Evolutionary conservation across 1,284 basidiomycete genomes (phyloP).

Genomic region (Phylloboletellus chloephorus): DNA sequence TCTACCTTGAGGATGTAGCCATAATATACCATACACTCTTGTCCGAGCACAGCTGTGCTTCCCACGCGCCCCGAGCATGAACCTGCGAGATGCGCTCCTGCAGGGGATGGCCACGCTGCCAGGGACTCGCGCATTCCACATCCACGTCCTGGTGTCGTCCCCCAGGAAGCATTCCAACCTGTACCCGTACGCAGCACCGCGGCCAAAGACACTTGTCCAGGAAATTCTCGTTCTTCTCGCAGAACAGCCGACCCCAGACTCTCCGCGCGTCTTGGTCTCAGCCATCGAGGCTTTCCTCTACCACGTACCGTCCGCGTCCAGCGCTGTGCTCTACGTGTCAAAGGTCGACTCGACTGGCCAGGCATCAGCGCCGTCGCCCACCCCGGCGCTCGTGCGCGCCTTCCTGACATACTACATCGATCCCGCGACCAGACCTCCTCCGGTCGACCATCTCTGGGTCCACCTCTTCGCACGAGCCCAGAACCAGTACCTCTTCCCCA

Average conservation of each 20-base stretch:
- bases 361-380: constrained; percentile 53
- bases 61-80: constrained; percentile 27
- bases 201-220: constrained; percentile 60
- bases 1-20: constrained; percentile 16
- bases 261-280: constrained; percentile 59
- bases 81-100: constrained; percentile 64
- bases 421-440: constrained; percentile 58
- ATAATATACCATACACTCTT: constrained; percentile 8
- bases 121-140: constrained; percentile 62
- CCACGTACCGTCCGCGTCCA: constrained; percentile 61
- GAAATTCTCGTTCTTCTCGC: constrained; percentile 73
- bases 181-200: constrained; percentile 70
- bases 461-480: constrained; percentile 92
- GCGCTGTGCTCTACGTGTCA: constrained; percentile 82
- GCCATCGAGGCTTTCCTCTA: constrained; percentile 85
- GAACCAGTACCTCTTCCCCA: constrained; percentile 90
- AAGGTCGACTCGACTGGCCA: constrained; percentile 95
- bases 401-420: constrained; percentile 68
- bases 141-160: constrained; percentile 70
- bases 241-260: constrained; percentile 45
- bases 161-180: constrained; percentile 66
- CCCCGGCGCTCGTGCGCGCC: constrained; percentile 60
- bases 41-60: constrained; percentile 18
- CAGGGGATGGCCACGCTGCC: constrained; percentile 51
- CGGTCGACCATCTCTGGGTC: constrained; percentile 59